Conservation (phyloP, 2,329 filamentous ascomycete genomes). For the Arthrobotrys pseudoclavata region DNA sequence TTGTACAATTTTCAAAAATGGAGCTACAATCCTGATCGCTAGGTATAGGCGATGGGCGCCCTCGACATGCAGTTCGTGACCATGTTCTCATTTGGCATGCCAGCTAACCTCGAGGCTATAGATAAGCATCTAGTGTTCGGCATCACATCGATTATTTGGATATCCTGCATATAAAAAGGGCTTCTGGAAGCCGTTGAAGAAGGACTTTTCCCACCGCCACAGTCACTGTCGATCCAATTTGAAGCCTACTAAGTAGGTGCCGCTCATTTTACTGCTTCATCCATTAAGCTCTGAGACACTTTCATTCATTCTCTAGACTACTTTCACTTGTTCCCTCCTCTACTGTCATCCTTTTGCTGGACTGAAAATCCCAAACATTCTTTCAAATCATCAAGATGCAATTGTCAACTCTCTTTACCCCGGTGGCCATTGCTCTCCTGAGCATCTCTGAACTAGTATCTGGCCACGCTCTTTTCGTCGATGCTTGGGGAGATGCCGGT, state of each 20-base stretch:
- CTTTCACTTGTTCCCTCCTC: background rate
- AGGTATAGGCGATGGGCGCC: too few relatives aligned
- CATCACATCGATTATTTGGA: background rate
- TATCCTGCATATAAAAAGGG: background rate
- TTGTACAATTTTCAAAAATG: too few relatives aligned
- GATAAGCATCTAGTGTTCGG: background rate
- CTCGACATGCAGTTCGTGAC: too few relatives aligned
- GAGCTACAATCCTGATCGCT: too few relatives aligned
- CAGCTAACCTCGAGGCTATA: too few relatives aligned
- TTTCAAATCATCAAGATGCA: constrained; percentile 5
- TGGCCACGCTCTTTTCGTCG: background rate
- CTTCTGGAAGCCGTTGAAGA: background rate
- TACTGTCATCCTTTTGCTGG: background rate
- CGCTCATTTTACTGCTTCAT: background rate
- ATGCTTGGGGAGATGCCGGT: background rate
- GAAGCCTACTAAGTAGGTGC: background rate
- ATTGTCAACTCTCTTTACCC: background rate
- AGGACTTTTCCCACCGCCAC: background rate
- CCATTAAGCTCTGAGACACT: too few relatives aligned
- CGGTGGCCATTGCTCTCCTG: background rate
- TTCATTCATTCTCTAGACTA: background rate
- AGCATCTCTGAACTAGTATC: constrained; percentile 1
- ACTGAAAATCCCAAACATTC: background rate
- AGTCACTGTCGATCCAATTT: background rate
- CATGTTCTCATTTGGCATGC: too few relatives aligned